These are phyloP conservation scores for Rheum nobile DNA, from an alignment of 148 eudicot species.

Conservation along the genomic window DNA sequence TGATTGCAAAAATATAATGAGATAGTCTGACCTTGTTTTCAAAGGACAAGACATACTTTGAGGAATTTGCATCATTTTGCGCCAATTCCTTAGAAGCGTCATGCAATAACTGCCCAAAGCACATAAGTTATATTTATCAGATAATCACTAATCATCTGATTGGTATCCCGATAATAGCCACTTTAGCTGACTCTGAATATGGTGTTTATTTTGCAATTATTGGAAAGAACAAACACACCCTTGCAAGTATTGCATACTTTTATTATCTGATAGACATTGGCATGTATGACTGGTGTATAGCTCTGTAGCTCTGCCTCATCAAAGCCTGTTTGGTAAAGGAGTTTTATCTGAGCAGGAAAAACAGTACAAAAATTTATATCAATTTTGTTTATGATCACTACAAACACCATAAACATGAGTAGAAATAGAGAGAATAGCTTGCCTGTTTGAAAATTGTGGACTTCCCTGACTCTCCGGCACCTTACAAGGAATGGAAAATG, in stretches of 20 bases:
- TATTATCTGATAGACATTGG: constrained; percentile 94
- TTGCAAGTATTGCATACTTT: constrained; percentile 81
- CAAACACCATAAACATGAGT: constrained; percentile 1
- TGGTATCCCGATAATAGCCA: background rate
- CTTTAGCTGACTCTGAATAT: constrained; percentile 10
- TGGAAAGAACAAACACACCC: constrained; percentile 63
- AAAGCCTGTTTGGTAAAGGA: constrained; percentile 85
- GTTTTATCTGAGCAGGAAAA: constrained; percentile 62
- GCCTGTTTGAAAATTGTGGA: constrained; percentile 97
- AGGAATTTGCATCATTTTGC: constrained; percentile 44
- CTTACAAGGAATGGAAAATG: constrained; percentile 24
- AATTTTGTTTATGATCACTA: background rate
- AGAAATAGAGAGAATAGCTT: constrained; percentile 13
- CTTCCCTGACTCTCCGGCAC: constrained; percentile 97
- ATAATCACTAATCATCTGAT: constrained; percentile 1
- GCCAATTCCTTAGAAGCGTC: constrained; percentile 81
- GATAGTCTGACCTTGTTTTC: constrained; percentile 51
- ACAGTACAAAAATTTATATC: background rate
- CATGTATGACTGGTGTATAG: constrained; percentile 78
- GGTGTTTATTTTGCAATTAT: constrained; percentile 14
- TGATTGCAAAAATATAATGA: background rate
- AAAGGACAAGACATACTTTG: constrained; percentile 52
- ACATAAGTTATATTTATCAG: constrained; percentile 5
- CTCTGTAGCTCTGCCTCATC: constrained; percentile 72
- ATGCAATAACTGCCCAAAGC: constrained; percentile 49